Evolutionary conservation across 2,329 filamentous ascomycete genomes (phyloP), one percentile per base, ranked within the genome.

Genomic region (Alternaria viburni): DNA sequence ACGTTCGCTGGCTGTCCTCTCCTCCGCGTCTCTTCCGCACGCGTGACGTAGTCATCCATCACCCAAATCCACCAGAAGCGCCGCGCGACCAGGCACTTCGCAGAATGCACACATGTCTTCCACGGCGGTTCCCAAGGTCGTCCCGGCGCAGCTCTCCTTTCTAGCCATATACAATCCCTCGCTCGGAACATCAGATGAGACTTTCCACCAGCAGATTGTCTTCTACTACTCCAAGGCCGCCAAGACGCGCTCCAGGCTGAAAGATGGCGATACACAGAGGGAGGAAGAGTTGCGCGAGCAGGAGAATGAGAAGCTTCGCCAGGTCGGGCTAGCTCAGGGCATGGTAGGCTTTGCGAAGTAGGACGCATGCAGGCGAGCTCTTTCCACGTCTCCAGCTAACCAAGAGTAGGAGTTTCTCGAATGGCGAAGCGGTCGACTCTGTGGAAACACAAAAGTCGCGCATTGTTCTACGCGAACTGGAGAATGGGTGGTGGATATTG

Each of bases 101-200:
- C 50, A 43, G 50, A 50, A 59, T 49, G 51, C 47, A 49, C 61
- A 56, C 32, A 78, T 75, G 74, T 75, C 73, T 46, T 74, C 74
- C 10, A 71, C 69, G 1, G 59, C 62, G 2, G 58, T 73, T 3
- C 69, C 77, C 28, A 77, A 75, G 63, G 79, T 91, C 67, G 83
- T 90, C 32, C 94, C 96, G 46, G 95, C 95, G 36, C 92, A 92
- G 76, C 88, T 98, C 28, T 91, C 92, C 73, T 98, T 96, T 79
- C 87, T 99, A 49, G 90, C 95, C 78, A 96, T 99, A 78, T 99
- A 97, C 85, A 98, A 97, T 79, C 96, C 96, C 32, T 89, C 90
- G 6, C 86, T 96, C 47, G 90, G 91, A 73, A 85, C 77, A 36
- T 87, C 86, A 78, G 91, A 93, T 77, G 91, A 93, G 75, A 91